phyloP scores from a whole-genome alignment of 768 basidiomycete genomes.

The Paxillus rubicundulus region DNA sequence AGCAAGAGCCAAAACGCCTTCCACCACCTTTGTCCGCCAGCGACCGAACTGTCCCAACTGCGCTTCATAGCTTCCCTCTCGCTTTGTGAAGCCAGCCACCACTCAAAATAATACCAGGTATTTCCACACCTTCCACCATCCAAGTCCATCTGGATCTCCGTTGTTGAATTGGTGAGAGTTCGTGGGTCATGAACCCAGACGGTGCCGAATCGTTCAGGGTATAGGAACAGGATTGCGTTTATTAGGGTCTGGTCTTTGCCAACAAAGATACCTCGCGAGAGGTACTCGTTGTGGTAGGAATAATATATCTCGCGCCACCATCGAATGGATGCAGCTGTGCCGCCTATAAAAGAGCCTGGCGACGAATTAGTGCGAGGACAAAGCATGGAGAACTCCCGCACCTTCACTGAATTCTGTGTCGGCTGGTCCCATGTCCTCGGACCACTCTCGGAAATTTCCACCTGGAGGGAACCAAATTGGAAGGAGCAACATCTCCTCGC shows the following conservation, averaged over 20 bases:
- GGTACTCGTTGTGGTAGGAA: constrained; percentile 22
- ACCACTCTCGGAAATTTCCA: constrained; percentile 13
- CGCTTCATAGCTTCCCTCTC: constrained; percentile 3
- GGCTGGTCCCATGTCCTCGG: constrained; percentile 20
- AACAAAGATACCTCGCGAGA: constrained; percentile 16
- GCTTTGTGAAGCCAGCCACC: not conserved
- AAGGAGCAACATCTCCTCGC: constrained; percentile 17
- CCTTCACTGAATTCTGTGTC: constrained; percentile 23
- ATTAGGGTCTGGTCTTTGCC: constrained; percentile 25
- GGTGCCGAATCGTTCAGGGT: constrained; percentile 20
- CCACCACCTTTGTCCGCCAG: not conserved
- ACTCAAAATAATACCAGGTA: constrained; percentile 4
- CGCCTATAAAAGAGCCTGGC: constrained; percentile 27
- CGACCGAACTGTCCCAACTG: constrained; percentile 1
- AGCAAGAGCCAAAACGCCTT: not conserved
- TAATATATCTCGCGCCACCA: constrained; percentile 23
- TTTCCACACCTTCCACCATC: constrained; percentile 1
- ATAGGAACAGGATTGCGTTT: constrained; percentile 24
- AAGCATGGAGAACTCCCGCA: not conserved
- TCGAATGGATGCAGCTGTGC: constrained; percentile 14
- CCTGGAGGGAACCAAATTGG: constrained; percentile 20
- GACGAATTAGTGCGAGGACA: not conserved
- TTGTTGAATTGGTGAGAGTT: not conserved
- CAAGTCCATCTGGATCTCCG: not conserved
- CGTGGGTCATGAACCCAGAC: constrained; percentile 23